A percentile compares a stretch with the other conserved stretches of the same genome.
These are phyloP conservation scores for Paspalum vaginatum DNA, from an alignment of 176 grass and related monocot genomes.

Conservation along the genomic window DNA sequence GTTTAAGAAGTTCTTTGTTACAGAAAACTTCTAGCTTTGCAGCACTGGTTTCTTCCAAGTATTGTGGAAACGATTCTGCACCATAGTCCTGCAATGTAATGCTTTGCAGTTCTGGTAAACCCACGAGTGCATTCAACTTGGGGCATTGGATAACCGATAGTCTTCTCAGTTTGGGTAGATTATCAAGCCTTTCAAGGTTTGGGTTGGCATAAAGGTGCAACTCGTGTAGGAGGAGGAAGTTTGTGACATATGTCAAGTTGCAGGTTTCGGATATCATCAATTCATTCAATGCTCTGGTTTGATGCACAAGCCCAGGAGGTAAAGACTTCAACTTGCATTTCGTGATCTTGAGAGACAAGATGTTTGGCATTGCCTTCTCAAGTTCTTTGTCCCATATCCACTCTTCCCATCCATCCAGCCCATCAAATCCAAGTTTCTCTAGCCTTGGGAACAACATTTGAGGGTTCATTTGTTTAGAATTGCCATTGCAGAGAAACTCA, in stretches of 20 bases:
- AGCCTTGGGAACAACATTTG: constrained; percentile 38
- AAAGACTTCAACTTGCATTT: constrained; percentile 46
- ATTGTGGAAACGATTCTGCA: constrained; percentile 35
- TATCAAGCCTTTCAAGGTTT: constrained; percentile 32
- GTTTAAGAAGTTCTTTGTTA: constrained; percentile 24
- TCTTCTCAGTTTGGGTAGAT: constrained; percentile 42
- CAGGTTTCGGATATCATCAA: constrained; percentile 38
- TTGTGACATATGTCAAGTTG: constrained; percentile 33
- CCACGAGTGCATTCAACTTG: constrained; percentile 13
- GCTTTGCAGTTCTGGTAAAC: constrained; percentile 27
- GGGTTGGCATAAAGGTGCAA: constrained; percentile 40
- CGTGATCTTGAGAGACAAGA: constrained; percentile 46
- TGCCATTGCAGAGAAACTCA: constrained; percentile 33
- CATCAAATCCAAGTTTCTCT: constrained; percentile 45
- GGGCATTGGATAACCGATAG: constrained; percentile 39
- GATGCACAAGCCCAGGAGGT: constrained; percentile 40
- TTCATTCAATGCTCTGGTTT: constrained; percentile 36
- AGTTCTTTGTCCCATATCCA: constrained; percentile 54
- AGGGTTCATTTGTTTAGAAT: background rate
- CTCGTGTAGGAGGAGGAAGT: constrained; percentile 38
- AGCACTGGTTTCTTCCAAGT: constrained; percentile 34
- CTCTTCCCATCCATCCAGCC: constrained; percentile 47
- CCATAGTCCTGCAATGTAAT: constrained; percentile 28
- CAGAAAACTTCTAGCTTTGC: constrained; percentile 48
- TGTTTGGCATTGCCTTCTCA: constrained; percentile 42